Percentiles rank a stretch among this genome's conserved stretches.
phyloP scores from a whole-genome alignment of 441 rosid genomes.

The Gossypium gossypioides region DNA sequence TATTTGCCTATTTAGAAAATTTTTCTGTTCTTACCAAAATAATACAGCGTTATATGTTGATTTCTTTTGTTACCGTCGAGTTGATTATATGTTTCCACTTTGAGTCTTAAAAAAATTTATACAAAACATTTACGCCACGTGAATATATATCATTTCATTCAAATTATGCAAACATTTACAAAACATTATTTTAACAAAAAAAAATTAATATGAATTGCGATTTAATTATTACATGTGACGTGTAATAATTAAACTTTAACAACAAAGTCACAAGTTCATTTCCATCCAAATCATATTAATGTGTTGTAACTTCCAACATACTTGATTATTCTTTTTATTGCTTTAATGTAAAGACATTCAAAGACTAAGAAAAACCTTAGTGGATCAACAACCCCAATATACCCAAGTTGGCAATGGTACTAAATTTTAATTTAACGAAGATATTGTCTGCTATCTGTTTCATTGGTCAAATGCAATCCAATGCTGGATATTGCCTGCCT shows the following conservation, averaged over 20 bases:
- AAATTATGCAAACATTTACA: not conserved
- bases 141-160: not conserved
- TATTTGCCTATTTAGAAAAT: not conserved
- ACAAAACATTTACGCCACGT: not conserved
- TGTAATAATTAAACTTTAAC: not conserved
- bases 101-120: not conserved
- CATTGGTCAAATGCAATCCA: not conserved
- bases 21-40: not conserved
- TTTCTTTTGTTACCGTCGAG: not conserved
- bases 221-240: no score
- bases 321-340: not conserved
- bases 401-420: not conserved
- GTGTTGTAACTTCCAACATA: not conserved
- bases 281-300: not conserved
- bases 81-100: not conserved
- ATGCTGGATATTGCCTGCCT: not conserved
- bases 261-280: not conserved
- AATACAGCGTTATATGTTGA: not conserved
- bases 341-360: not conserved
- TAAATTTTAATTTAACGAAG: not conserved
- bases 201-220: no score
- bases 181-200: no score
- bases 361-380: not conserved
- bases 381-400: not conserved
- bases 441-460: not conserved